These are phyloP conservation scores for Neoarthrinium moseri DNA, from an alignment of 2,329 filamentous ascomycete genomes.

Conservation along the genomic window DNA sequence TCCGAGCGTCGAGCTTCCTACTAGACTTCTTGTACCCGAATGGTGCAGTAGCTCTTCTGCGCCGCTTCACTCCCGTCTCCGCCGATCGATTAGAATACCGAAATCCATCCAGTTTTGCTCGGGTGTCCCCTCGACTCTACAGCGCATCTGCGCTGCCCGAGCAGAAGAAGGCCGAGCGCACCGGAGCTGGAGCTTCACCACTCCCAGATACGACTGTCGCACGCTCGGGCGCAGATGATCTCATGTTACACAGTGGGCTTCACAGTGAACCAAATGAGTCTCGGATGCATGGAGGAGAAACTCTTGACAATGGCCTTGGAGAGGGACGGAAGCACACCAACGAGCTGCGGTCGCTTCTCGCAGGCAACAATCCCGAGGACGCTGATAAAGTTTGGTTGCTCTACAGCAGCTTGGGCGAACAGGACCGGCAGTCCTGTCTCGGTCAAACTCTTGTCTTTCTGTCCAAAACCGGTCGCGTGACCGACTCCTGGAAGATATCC, in stretches of 20 bases:
- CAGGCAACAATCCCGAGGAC: slow-evolving; percentile 14
- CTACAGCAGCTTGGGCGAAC: slow-evolving; percentile 36
- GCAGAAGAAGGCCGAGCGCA: not conserved
- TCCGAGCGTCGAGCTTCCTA: slow-evolving; percentile 47
- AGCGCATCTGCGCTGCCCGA: slow-evolving; percentile 18
- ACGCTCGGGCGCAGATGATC: not conserved
- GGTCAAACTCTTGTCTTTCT: slow-evolving; percentile 40
- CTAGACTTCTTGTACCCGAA: slow-evolving; percentile 58
- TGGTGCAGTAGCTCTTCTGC: slow-evolving; percentile 41
- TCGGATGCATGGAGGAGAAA: too few species aligned
- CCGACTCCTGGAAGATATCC: slow-evolving; percentile 44
- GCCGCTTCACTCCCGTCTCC: slow-evolving; percentile 25
- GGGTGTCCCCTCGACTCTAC: slow-evolving; percentile 21
- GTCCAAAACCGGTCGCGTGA: slow-evolving; percentile 37
- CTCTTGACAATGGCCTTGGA: not conserved
- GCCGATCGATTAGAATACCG: slow-evolving; percentile 27
- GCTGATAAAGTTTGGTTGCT: slow-evolving; percentile 42
- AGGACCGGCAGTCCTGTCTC: slow-evolving; percentile 24
- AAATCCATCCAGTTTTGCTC: slow-evolving; percentile 17
- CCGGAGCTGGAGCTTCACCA: too few species aligned
- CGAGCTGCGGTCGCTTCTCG: slow-evolving; percentile 19
- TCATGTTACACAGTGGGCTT: not conserved
- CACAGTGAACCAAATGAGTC: too few species aligned
- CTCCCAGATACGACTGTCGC: not conserved
- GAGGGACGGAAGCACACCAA: slow-evolving; percentile 9